phyloP scores from a whole-genome alignment of 208 protist genomes.

The Chromosphaera perkinsii region DNA sequence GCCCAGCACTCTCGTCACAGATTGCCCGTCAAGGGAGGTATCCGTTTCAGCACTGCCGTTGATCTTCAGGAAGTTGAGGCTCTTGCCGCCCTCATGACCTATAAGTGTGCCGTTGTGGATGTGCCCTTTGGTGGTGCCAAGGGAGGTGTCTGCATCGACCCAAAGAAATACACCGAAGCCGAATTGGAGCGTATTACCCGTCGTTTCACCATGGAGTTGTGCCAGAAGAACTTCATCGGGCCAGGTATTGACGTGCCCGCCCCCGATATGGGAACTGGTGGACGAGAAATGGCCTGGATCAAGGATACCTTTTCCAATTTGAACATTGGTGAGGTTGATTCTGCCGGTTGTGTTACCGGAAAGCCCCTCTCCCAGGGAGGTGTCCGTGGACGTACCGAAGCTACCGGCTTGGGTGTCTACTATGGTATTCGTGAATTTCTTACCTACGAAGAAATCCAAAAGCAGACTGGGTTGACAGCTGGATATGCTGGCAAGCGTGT shows the following conservation, averaged over 20 bases:
- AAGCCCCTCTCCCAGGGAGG: slow-evolving; percentile 62
- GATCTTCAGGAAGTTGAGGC: slow-evolving; percentile 67
- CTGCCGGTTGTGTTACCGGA: slow-evolving; percentile 67
- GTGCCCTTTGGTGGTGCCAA: slow-evolving; percentile 69
- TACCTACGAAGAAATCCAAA: slow-evolving; percentile 45
- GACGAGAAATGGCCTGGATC: slow-evolving; percentile 74
- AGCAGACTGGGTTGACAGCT: slow-evolving; percentile 51
- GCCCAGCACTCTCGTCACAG: slow-evolving; percentile 71
- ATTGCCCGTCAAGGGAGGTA: slow-evolving; percentile 65
- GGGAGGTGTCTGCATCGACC: slow-evolving; percentile 69
- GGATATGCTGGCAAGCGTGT: slow-evolving; percentile 63
- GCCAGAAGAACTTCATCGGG: slow-evolving; percentile 62
- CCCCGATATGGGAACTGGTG: slow-evolving; percentile 70
- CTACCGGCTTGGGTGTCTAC: slow-evolving; percentile 66
- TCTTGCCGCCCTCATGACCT: slow-evolving; percentile 72
- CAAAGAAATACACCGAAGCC: slow-evolving; percentile 55
- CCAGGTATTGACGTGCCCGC: slow-evolving; percentile 59
- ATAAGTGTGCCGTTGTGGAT: slow-evolving; percentile 72
- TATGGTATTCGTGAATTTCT: slow-evolving; percentile 62
- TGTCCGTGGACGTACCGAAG: slow-evolving; percentile 50
- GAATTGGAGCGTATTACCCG: slow-evolving; percentile 73
- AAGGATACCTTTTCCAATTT: slow-evolving; percentile 60
- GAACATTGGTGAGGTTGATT: slow-evolving; percentile 54
- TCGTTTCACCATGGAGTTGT: slow-evolving; percentile 65
- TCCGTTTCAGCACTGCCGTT: slow-evolving; percentile 60